Evolutionary conservation across 768 basidiomycete species (phyloP).

Genomic region (Suillus occidentalis): DNA sequence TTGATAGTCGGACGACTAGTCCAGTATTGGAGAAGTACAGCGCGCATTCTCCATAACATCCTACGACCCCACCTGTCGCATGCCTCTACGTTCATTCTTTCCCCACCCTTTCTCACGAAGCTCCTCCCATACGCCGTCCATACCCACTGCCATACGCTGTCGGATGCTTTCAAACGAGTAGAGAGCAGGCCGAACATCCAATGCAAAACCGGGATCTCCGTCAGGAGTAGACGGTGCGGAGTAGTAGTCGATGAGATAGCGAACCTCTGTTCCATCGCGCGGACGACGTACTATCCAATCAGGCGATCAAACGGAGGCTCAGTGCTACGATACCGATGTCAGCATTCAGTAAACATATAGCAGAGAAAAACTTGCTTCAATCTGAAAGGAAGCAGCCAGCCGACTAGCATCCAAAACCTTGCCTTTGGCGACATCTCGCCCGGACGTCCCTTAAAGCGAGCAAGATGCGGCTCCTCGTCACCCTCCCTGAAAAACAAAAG

Average conservation of each 20-base stretch:
- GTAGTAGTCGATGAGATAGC: slow-evolving; percentile 98
- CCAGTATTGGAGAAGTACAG: background rate
- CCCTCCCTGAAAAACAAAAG: slow-evolving; percentile 37
- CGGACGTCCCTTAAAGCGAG: slow-evolving; percentile 86
- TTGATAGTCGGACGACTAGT: background rate
- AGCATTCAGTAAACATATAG: background rate
- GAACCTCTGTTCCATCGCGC: slow-evolving; percentile 75
- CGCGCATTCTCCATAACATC: background rate
- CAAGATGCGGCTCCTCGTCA: slow-evolving; percentile 67
- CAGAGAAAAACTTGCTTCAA: slow-evolving; percentile 69
- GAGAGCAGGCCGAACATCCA: slow-evolving; percentile 94
- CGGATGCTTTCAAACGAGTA: slow-evolving; percentile 79
- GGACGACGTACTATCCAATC: slow-evolving; percentile 74
- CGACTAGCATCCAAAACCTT: slow-evolving; percentile 79
- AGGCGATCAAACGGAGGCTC: slow-evolving; percentile 66
- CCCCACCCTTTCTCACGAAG: slow-evolving; percentile 33
- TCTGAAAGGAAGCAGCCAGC: slow-evolving; percentile 82
- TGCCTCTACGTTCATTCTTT: background rate
- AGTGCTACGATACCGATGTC: slow-evolving; percentile 45
- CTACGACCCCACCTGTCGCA: background rate
- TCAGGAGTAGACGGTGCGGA: slow-evolving; percentile 86
- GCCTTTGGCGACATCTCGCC: slow-evolving; percentile 96
- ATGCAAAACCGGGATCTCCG: slow-evolving; percentile 91
- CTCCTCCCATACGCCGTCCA: slow-evolving; percentile 67
- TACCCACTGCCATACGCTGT: slow-evolving; percentile 68